Evolutionary conservation across 2,329 filamentous ascomycete species (phyloP).

Genomic region (Periconia sp.): DNA sequence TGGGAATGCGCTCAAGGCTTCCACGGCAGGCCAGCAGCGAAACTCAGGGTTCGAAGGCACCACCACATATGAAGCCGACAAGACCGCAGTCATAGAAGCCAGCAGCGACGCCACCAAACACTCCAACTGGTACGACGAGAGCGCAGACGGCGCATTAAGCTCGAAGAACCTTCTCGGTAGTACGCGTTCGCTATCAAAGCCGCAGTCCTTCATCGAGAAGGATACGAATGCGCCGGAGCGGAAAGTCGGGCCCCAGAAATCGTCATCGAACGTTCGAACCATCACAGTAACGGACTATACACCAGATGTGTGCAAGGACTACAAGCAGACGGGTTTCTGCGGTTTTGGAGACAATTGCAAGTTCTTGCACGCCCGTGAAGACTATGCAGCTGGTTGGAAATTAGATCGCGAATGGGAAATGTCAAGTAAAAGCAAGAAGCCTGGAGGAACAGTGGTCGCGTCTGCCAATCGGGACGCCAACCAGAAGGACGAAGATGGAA

Average conservation of each 20-base stretch:
- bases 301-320: conserved; percentile 95
- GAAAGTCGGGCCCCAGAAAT: conserved; percentile 84
- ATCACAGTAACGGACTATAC: conserved; percentile 90
- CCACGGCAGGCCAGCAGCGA: conserved; percentile 60
- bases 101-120: conserved; percentile 89
- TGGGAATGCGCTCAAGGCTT: conserved; percentile 68
- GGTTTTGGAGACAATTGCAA: conserved; percentile 83
- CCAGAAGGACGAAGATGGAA: conserved; percentile 55
- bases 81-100: conserved; percentile 66
- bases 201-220: conserved; percentile 71
- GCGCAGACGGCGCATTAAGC: conserved; percentile 57
- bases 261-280: conserved; percentile 85
- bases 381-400: conserved; percentile 93
- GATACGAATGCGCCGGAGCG: conserved; percentile 75
- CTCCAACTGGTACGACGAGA: conserved; percentile 87
- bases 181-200: conserved; percentile 56
- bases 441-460: conserved; percentile 59
- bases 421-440: conserved; percentile 68
- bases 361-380: conserved; percentile 76
- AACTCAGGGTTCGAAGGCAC: conserved; percentile 50
- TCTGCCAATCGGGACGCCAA: conserved; percentile 59
- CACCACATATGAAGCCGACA: conserved; percentile 66
- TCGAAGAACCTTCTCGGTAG: conserved; percentile 66
- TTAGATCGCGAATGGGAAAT: conserved; percentile 94
- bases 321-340: conserved; percentile 69